Conservation (phyloP, 441 rosid genomes). For the Eruca vesicaria region DNA sequence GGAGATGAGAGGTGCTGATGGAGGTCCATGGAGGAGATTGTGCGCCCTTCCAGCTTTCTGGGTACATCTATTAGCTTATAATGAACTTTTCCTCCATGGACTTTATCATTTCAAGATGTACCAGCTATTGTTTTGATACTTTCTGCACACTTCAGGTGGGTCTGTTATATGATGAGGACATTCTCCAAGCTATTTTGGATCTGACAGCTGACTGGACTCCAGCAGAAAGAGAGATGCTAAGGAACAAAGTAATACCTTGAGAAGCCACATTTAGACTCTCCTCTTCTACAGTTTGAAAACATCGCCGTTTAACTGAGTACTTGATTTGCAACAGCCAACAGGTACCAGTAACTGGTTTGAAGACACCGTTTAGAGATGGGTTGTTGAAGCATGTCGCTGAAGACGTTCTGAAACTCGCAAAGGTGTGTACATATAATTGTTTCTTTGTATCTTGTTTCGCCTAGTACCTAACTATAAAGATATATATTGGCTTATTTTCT, state of each 20-base stretch:
- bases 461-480: not conserved
- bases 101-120: not conserved
- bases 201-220: not conserved
- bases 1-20: conserved; percentile 99
- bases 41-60: conserved; percentile 98
- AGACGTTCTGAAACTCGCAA: conserved; percentile 79
- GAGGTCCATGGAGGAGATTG: conserved; percentile 98
- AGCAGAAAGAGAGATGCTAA: conserved; percentile 50
- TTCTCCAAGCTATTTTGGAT: conserved; percentile 28
- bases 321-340: conserved; percentile 39
- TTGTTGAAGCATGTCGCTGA: conserved; percentile 76
- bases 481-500: not conserved
- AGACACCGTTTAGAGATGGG: conserved; percentile 92
- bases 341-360: conserved; percentile 87
- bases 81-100: not conserved
- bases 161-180: conserved; percentile 32
- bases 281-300: not conserved
- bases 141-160: conserved; percentile 67
- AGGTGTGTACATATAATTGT: conserved; percentile 49
- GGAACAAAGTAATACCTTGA: not conserved
- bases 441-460: not conserved
- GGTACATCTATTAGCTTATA: conserved; percentile 41
- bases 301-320: not conserved
- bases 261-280: not conserved
- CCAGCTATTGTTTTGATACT: conserved; percentile 8